phyloP scores from a whole-genome alignment of 306 rosid species.

The Arachis hypogaea region DNA sequence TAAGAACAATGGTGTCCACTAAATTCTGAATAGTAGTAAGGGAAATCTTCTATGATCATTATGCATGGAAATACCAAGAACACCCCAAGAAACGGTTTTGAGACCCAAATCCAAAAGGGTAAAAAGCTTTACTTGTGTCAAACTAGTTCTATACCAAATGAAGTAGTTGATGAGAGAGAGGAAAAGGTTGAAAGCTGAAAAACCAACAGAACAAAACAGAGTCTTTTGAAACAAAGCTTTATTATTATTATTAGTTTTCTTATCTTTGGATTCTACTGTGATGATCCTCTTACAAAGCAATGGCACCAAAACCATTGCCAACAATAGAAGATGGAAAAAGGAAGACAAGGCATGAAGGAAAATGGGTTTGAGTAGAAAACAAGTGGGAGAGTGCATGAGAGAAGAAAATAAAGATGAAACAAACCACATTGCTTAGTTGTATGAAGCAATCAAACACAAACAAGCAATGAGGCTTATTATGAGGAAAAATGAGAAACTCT shows the following conservation, averaged over 20 bases:
- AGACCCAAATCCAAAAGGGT: constrained; percentile 28
- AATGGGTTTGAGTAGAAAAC: constrained; percentile 47
- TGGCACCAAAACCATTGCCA: constrained; percentile 31
- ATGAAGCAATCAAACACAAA: too few species aligned
- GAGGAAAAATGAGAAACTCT: too few species aligned
- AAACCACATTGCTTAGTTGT: too few species aligned
- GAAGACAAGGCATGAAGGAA: constrained; percentile 43
- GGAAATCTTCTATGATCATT: not conserved
- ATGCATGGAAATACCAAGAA: not conserved
- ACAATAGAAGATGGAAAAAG: constrained; percentile 39
- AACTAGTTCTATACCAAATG: constrained; percentile 30
- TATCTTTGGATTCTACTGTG: not conserved
- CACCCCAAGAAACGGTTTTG: constrained; percentile 32
- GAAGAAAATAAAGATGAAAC: not conserved
- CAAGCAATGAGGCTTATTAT: too few species aligned
- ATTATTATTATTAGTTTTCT: not conserved
- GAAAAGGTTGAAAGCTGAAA: constrained; percentile 28
- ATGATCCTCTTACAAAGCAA: constrained; percentile 34
- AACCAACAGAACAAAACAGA: constrained; percentile 28
- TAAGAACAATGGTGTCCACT: constrained; percentile 17
- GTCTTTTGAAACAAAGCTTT: not conserved
- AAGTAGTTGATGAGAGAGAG: constrained; percentile 29
- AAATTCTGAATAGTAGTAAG: constrained; percentile 2
- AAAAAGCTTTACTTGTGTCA: constrained; percentile 38
- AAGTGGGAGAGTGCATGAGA: constrained; percentile 16